phyloP scores from a whole-genome alignment of 2,329 filamentous ascomycete genomes.

The Talaromyces sp. region DNA sequence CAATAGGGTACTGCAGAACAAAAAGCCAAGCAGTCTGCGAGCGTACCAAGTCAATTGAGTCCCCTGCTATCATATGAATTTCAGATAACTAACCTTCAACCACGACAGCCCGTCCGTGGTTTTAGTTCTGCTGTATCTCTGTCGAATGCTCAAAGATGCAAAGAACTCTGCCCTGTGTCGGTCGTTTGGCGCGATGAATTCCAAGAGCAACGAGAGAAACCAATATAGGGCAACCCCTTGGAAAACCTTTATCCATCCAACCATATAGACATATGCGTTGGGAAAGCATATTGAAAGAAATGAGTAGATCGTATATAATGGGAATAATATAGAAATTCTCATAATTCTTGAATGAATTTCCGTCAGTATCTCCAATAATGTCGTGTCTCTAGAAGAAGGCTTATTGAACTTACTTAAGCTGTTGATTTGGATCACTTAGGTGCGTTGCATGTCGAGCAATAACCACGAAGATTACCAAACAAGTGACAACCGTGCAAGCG shows the following conservation, averaged over 20 bases:
- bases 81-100: background rate
- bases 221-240: background rate
- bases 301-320: background rate
- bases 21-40: background rate
- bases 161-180: background rate
- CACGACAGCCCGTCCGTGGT: background rate
- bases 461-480: background rate
- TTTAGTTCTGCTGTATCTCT: background rate
- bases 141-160: background rate
- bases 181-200: background rate
- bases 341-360: background rate
- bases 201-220: background rate
- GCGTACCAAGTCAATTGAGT: background rate
- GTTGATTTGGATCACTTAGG: background rate
- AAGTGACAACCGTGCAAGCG: background rate
- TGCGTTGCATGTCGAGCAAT: background rate
- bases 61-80: too few relatives aligned
- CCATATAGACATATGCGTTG: background rate
- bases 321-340: background rate
- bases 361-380: background rate
- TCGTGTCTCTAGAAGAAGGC: background rate
- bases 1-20: background rate
- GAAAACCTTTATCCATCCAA: background rate
- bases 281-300: background rate
- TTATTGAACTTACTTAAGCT: background rate